A percentile compares a stretch with the other conserved stretches of the same genome.
phyloP scores from a whole-genome alignment of 2,329 filamentous ascomycete genomes.

The Colletotrichum sublineola region DNA sequence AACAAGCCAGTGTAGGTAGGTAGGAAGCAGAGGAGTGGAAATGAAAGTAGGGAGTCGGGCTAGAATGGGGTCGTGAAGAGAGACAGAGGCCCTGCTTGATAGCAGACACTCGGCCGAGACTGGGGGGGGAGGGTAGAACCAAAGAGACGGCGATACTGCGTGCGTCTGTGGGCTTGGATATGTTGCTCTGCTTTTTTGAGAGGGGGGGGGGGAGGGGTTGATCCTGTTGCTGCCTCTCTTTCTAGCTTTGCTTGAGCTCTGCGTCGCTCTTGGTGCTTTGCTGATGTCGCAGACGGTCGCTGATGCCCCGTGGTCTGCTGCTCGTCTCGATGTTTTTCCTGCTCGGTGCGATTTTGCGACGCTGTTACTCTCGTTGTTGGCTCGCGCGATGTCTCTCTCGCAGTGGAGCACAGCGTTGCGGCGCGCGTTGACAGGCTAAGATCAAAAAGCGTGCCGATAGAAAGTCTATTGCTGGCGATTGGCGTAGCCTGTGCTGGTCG shows the following conservation, averaged over 20 bases:
- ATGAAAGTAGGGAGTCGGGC: conserved; percentile 40
- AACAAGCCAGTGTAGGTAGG: conserved; percentile 31
- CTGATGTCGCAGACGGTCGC: conserved; percentile 27
- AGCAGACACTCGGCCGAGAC: conserved; percentile 38
- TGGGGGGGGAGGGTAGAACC: conserved; percentile 15
- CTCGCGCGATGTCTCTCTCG: conserved; percentile 40
- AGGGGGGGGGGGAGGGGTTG: not conserved
- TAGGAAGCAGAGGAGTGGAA: conserved; percentile 35
- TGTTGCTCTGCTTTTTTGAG: conserved; percentile 25
- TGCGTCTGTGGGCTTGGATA: conserved; percentile 23
- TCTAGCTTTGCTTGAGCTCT: conserved; percentile 19
- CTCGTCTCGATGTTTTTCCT: conserved; percentile 29
- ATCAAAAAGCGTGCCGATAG: conserved; percentile 42
- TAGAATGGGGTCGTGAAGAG: conserved; percentile 40
- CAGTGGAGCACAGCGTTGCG: conserved; percentile 42
- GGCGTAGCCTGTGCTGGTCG: conserved; percentile 41
- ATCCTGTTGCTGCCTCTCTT: conserved; percentile 33
- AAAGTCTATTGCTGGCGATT: conserved; percentile 41
- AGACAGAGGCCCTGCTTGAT: conserved; percentile 39
- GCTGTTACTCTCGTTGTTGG: conserved; percentile 27
- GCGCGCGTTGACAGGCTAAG: conserved; percentile 33
- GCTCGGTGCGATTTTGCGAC: conserved; percentile 24
- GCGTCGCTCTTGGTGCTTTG: conserved; percentile 8
- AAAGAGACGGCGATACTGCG: conserved; percentile 38
- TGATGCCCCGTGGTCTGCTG: conserved; percentile 34